Conservation (phyloP, 1,284 basidiomycete genomes). For the Apiotrichum gracile region DNA sequence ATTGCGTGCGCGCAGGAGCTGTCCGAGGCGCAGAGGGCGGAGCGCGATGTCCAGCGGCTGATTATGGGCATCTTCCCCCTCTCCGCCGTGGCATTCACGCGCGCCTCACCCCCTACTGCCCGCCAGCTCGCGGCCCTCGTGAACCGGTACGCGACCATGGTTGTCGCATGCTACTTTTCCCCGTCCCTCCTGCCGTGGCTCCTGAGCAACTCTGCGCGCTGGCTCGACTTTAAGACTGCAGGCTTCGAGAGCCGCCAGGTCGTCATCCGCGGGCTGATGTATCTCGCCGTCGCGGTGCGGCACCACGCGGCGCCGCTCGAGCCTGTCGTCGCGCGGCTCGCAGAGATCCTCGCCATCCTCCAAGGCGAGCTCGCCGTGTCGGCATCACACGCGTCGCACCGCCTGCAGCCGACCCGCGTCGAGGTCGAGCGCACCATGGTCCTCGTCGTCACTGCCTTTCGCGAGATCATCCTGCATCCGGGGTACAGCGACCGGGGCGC, state of each 20-base stretch:
- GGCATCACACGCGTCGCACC: neutral
- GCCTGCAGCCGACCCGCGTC: constrained; percentile 19
- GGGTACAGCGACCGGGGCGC: constrained; percentile 13
- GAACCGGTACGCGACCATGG: constrained; percentile 75
- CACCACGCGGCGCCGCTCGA: constrained; percentile 57
- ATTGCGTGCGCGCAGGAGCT: constrained; percentile 33
- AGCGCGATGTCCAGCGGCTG: constrained; percentile 61
- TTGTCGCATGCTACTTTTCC: constrained; percentile 70
- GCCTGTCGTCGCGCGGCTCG: constrained; percentile 62
- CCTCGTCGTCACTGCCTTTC: constrained; percentile 58
- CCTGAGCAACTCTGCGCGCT: constrained; percentile 50
- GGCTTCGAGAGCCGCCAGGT: constrained; percentile 66
- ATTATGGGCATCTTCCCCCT: constrained; percentile 74
- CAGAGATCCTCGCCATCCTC: constrained; percentile 58
- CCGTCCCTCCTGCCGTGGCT: constrained; percentile 54
- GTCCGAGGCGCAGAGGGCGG: constrained; percentile 44
- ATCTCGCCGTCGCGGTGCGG: constrained; percentile 63
- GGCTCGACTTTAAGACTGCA: constrained; percentile 56
- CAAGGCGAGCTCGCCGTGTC: constrained; percentile 54
- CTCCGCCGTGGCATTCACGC: constrained; percentile 56
- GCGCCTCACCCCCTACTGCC: constrained; percentile 53
- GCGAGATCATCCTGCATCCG: constrained; percentile 52
- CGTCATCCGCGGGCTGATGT: constrained; percentile 71
- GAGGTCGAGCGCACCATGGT: constrained; percentile 48
- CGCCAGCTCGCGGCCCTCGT: constrained; percentile 72